Evolutionary conservation across 169 alveolate species (phyloP), one percentile per base, ranked within the genome.

Genomic region (Plasmodium coatneyi): DNA sequence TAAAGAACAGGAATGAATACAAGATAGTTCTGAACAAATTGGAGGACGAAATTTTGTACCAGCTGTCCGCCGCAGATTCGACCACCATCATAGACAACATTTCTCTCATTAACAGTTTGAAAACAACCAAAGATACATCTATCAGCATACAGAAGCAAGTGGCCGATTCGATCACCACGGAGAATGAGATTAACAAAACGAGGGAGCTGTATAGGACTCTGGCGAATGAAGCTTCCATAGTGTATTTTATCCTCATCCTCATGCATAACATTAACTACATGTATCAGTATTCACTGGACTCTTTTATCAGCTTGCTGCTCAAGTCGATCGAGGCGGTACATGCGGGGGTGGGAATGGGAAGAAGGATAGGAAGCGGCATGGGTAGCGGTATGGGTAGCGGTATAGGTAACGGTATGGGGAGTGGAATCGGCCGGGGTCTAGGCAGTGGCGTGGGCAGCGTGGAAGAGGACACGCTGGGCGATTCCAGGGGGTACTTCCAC

Each of bases 141-240:
- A 97, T 92, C 82, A 98, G 97, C 84, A 98, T 99, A 84, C 96
- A 97, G 78, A 98, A 95, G 94, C 98, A 98, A 92, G 97, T 97
- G 34, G 95, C 83, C 71, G 97, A 96, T 28, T 98, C 99, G 0
- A 96, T 96, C 84, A 96, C 93, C 70, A 98, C 99, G 54, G 99
- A 98, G 96, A 97, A 92, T 5, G 96, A 98, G 92, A 98, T 98
- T 96, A 99, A 99, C 95, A 95, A 97, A 89, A 95, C 98, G 30
- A 97, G 99, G 91, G 99, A 99, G 96, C 96, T 97, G 22, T 99
- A 98, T 95, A 97, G 99, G 96, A 97, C 98, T 9, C 99, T 98
- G 0, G 99, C 99, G 30, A 98, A 98, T 39, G 99, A 98, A 96
- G 99, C 99, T 74, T 98, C 99, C 30, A 98, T 98, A 99, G 97